Percentiles rank a stretch among this genome's conserved stretches.
These are phyloP conservation scores for Candida boleticola DNA, from an alignment of 805 yeast genomes.

Conservation along the genomic window DNA sequence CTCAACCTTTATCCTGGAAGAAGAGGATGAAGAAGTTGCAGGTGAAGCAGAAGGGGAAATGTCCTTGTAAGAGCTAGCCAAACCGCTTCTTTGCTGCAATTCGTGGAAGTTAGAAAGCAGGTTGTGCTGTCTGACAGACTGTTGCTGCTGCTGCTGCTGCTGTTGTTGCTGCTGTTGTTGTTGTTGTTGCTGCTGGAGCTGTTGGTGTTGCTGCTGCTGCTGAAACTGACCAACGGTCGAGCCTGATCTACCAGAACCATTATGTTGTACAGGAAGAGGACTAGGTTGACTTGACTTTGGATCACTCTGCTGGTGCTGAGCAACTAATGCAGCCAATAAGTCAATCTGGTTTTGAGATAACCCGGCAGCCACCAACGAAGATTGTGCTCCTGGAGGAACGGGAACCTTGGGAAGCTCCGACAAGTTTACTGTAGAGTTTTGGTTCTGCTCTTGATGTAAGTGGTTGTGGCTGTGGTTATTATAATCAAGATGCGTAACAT, in stretches of 20 bases:
- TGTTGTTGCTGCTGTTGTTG: background rate
- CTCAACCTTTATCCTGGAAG: constrained; percentile 4
- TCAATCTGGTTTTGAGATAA: constrained; percentile 68
- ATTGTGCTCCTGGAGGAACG: constrained; percentile 73
- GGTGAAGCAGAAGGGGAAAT: constrained; percentile 6
- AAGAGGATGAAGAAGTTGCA: constrained; percentile 6
- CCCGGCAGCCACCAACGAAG: constrained; percentile 63
- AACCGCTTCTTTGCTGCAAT: background rate
- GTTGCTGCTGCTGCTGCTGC: background rate
- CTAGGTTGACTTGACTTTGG: constrained; percentile 1
- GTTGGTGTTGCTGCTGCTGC: background rate
- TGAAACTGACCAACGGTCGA: background rate
- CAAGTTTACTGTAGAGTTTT: constrained; percentile 27
- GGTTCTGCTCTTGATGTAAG: background rate
- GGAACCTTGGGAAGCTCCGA: constrained; percentile 55
- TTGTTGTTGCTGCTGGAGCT: background rate
- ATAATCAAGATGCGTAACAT: background rate
- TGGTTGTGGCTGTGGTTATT: background rate
- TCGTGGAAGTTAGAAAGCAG: constrained; percentile 5
- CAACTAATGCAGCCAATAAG: constrained; percentile 68
- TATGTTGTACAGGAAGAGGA: background rate
- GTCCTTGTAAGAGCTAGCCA: constrained; percentile 1
- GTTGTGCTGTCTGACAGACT: constrained; percentile 13
- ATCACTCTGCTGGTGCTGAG: constrained; percentile 57
- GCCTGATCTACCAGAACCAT: background rate